Evolutionary conservation across 1,284 basidiomycete species (phyloP).

Genomic region (Amylostereum chailletii): DNA sequence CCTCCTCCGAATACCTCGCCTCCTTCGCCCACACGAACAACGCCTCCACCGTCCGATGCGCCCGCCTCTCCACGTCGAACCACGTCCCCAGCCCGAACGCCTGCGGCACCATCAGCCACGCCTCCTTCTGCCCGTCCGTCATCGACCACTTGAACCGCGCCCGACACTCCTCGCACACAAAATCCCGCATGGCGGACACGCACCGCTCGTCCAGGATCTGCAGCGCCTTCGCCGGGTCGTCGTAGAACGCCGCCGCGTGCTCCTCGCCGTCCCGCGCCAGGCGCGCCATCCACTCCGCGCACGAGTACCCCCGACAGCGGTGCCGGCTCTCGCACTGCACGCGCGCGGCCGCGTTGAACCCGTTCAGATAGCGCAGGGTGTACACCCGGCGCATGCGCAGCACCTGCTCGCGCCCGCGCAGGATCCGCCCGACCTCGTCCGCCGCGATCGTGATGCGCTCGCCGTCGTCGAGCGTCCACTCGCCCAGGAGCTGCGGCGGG

Average conservation of each 20-base stretch:
- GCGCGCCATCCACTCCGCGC: not conserved
- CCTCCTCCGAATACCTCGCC: not conserved
- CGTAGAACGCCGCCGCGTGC: not conserved
- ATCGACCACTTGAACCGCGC: not conserved
- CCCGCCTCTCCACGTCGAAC: constrained; percentile 5
- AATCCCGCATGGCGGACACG: not conserved
- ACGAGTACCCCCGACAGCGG: not conserved
- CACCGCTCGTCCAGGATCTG: not conserved
- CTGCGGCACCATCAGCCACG: constrained; percentile 2
- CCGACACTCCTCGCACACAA: not conserved
- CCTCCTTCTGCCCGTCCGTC: not conserved
- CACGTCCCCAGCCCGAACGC: constrained; percentile 3
- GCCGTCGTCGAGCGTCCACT: not conserved
- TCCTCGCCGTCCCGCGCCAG: not conserved
- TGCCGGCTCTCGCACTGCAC: not conserved
- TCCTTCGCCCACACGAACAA: not conserved
- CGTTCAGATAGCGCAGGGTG: not conserved
- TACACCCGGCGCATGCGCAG: not conserved
- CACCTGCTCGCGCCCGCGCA: not conserved
- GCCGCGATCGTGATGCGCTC: not conserved
- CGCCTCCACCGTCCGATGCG: not conserved
- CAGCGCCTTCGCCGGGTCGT: not conserved
- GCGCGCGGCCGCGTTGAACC: not conserved
- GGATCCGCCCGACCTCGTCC: not conserved
- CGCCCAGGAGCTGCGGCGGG: not conserved